Conservation (phyloP, 345 rosid species). For the Lumnitzera littorea region DNA sequence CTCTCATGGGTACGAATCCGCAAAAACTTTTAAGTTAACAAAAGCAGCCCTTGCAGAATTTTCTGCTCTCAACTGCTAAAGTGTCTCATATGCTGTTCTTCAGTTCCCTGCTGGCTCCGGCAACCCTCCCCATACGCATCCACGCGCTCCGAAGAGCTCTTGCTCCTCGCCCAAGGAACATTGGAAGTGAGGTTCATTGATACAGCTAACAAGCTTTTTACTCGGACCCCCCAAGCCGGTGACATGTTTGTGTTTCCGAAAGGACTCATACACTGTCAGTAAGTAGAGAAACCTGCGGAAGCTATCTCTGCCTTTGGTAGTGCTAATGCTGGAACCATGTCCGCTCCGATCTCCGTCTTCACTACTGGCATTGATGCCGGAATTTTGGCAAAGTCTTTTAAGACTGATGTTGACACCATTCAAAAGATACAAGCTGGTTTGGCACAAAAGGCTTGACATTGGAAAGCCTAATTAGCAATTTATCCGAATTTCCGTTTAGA, state of each 20-base stretch:
- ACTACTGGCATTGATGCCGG: not conserved
- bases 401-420: slow-evolving; percentile 9
- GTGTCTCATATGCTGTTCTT: slow-evolving; percentile 14
- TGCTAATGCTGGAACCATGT: slow-evolving; percentile 11
- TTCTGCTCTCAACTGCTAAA: slow-evolving; percentile 14
- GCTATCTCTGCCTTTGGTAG: slow-evolving; percentile 13
- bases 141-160: slow-evolving; percentile 14
- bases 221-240: slow-evolving; percentile 5
- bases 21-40: slow-evolving; percentile 1
- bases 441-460: not conserved
- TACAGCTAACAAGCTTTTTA: not conserved
- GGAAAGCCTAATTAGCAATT: too few relatives aligned
- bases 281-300: not conserved
- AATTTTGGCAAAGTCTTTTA: slow-evolving; percentile 5
- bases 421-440: slow-evolving; percentile 5
- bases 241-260: slow-evolving; percentile 9
- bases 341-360: slow-evolving; percentile 7
- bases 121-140: slow-evolving; percentile 16
- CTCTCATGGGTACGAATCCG: not conserved
- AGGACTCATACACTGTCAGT: slow-evolving; percentile 9
- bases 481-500: too few relatives aligned
- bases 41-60: slow-evolving; percentile 14
- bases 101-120: not conserved
- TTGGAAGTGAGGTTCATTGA: slow-evolving; percentile 3
- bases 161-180: slow-evolving; percentile 7